Percentiles rank a stretch among this genome's conserved stretches.
These are phyloP conservation scores for Irpex sp. DNA, from an alignment of 1,284 basidiomycete genomes.

Conservation along the genomic window DNA sequence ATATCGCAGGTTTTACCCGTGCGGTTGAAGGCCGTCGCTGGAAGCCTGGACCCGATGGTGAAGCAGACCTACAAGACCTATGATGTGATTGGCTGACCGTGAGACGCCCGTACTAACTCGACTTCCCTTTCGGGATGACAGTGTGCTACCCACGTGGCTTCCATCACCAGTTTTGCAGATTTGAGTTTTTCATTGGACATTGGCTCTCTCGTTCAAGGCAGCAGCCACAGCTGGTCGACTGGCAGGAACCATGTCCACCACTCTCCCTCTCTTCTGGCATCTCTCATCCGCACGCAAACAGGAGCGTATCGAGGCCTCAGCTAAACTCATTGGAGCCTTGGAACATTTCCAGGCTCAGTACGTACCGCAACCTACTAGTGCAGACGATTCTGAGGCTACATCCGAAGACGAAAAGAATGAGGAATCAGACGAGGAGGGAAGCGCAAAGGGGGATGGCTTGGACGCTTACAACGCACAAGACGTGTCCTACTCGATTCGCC, in stretches of 20 bases:
- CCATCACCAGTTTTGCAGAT: conserved; percentile 6
- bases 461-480: conserved; percentile 79
- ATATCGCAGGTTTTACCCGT: no score
- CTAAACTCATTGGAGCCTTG: conserved; percentile 77
- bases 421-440: conserved; percentile 33
- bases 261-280: conserved; percentile 91
- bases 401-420: conserved; percentile 36
- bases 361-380: conserved; percentile 42
- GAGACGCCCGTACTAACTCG: neutral
- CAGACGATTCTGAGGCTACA: conserved; percentile 27
- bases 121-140: neutral
- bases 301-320: conserved; percentile 82
- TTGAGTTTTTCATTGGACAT: neutral
- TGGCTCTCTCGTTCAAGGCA: neutral
- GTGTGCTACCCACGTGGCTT: neutral
- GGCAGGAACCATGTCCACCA: conserved; percentile 62
- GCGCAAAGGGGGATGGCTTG: conserved; percentile 36
- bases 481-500: conserved; percentile 84
- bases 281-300: conserved; percentile 82
- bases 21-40: no score
- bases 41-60: no score
- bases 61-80: no score
- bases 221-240: neutral
- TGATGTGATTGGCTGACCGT: no score
- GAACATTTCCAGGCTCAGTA: conserved; percentile 78